These are phyloP conservation scores for Leptographium galeiforme DNA, from an alignment of 2,329 filamentous ascomycete species.

Conservation along the genomic window DNA sequence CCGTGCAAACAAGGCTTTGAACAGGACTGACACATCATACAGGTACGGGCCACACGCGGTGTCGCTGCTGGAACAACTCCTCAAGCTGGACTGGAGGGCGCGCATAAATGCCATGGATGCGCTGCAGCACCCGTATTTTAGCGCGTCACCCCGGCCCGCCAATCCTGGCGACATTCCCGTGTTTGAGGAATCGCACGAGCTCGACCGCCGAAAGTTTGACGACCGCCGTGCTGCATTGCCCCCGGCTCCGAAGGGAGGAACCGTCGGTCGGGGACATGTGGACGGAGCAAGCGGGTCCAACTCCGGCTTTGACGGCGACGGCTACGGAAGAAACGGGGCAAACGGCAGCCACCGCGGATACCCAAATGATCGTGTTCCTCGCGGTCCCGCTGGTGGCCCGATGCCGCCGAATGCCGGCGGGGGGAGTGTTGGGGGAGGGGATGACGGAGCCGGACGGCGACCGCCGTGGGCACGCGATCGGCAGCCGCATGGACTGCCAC, in stretches of 20 bases:
- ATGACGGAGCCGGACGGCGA: conserved; percentile 22
- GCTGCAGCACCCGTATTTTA: conserved; percentile 84
- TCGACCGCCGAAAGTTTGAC: conserved; percentile 86
- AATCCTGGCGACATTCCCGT: conserved; percentile 74
- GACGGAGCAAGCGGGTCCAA: conserved; percentile 32
- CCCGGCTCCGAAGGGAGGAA: conserved; percentile 82
- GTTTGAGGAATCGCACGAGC: conserved; percentile 90
- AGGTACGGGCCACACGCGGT: conserved; percentile 59
- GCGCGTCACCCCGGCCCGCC: conserved; percentile 61
- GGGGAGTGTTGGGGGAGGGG: neutral
- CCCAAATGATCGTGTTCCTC: conserved; percentile 18
- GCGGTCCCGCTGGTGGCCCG: conserved; percentile 21
- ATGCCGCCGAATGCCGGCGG: neutral
- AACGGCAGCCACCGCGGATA: conserved; percentile 1
- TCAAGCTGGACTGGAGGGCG: conserved; percentile 78
- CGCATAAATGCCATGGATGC: conserved; percentile 91
- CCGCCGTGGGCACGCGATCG: conserved; percentile 44
- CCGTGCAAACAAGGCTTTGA: neutral
- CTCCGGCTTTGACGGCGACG: conserved; percentile 36
- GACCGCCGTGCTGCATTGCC: conserved; percentile 73
- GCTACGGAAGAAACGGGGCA: conserved; percentile 19
- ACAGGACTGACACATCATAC: conserved; percentile 9
- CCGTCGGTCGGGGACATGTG: conserved; percentile 60
- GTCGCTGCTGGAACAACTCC: conserved; percentile 65
- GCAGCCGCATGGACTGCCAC: conserved; percentile 28